These are phyloP conservation scores for Ziziphus jujuba DNA, from an alignment of 306 rosid genomes.

Conservation along the genomic window DNA sequence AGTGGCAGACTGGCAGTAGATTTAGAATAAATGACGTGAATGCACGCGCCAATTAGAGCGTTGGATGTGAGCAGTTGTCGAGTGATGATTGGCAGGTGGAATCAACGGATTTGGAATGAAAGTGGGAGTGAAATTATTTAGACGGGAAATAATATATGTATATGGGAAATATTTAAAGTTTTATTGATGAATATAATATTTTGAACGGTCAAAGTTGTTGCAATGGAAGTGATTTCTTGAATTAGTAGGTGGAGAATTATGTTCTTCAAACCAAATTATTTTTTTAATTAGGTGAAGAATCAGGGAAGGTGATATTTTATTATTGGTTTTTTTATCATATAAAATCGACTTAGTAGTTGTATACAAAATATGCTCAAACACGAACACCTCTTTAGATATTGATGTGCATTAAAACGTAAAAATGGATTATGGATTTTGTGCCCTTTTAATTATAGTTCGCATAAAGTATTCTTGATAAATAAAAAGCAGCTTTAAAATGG, in stretches of 20 bases:
- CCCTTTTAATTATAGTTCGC: too few species aligned
- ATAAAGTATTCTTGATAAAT: too few species aligned
- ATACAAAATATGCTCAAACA: too few species aligned
- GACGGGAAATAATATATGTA: conserved; percentile 1
- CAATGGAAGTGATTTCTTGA: conserved; percentile 20
- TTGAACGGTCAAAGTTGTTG: conserved; percentile 34
- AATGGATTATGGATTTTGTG: too few species aligned
- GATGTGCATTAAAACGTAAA: too few species aligned
- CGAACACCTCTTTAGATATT: too few species aligned
- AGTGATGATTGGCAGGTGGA: not conserved
- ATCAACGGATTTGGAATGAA: not conserved
- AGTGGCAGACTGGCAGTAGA: too few species aligned
- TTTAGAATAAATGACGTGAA: not conserved
- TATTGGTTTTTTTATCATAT: too few species aligned
- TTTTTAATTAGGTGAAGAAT: conserved; percentile 7
- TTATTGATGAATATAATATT: not conserved
- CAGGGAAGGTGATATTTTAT: too few species aligned
- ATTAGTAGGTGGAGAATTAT: conserved; percentile 43
- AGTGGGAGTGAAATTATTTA: conserved; percentile 12
- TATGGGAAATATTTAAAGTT: too few species aligned
- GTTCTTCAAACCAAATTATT: conserved; percentile 13
- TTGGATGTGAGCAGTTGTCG: not conserved
- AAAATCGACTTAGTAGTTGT: too few species aligned
- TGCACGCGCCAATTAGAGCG: not conserved
- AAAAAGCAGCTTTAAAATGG: too few species aligned